Evolutionary conservation across 495 filamentous ascomycete genomes (phyloP).

Genomic region (Evansstolkia leycettana): DNA sequence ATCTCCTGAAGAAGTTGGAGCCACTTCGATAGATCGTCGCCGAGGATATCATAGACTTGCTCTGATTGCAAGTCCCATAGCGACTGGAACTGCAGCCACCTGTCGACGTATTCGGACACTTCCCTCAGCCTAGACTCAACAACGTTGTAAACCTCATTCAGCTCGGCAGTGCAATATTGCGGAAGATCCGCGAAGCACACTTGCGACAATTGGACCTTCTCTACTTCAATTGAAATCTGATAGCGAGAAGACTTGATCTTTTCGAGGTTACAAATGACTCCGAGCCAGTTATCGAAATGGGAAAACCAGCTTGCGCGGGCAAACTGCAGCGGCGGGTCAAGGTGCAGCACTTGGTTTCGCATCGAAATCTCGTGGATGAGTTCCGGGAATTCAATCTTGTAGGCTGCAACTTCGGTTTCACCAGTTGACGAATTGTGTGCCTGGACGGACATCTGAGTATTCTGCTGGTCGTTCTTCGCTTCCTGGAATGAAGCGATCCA

Average conservation of each 20-base stretch:
- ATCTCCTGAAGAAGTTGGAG: conserved; percentile 91
- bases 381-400: conserved; percentile 37
- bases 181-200: conserved; percentile 81
- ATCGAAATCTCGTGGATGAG: conserved; percentile 87
- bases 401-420: conserved; percentile 36
- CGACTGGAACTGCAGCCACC: conserved; percentile 98
- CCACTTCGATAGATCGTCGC: conserved; percentile 88
- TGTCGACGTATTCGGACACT: conserved; percentile 76
- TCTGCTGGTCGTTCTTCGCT: conserved; percentile 32
- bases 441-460: conserved; percentile 7
- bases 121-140: conserved; percentile 68
- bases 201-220: conserved; percentile 46
- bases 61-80: conserved; percentile 96
- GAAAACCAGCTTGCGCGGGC: conserved; percentile 88
- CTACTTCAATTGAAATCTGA: conserved; percentile 65
- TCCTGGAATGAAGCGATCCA: conserved; percentile 78
- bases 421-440: conserved; percentile 23
- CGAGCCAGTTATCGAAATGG: conserved; percentile 88
- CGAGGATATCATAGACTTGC: conserved; percentile 80
- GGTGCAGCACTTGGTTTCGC: conserved; percentile 89
- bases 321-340: conserved; percentile 85
- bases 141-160: conserved; percentile 64
- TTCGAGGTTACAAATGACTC: conserved; percentile 78
- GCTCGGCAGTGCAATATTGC: conserved; percentile 58
- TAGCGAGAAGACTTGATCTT: conserved; percentile 92